Evolutionary conservation across 2,329 filamentous ascomycete genomes (phyloP).

Genomic region (Fonsecaea nubica): DNA sequence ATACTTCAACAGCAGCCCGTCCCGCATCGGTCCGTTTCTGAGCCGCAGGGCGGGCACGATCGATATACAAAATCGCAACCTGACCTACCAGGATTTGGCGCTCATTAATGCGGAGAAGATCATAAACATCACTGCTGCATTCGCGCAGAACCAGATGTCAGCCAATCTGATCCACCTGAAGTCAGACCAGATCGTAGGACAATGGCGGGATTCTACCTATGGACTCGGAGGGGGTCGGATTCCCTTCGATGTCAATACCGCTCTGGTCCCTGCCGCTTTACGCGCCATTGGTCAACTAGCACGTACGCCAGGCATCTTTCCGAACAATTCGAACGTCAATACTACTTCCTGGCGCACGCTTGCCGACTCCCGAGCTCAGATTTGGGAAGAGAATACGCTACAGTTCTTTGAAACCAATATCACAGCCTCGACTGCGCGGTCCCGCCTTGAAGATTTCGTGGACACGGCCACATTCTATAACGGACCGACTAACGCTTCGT

Average conservation of each 20-base stretch:
- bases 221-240: conserved; percentile 68
- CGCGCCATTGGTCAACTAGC: conserved; percentile 63
- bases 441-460: conserved; percentile 59
- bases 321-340: conserved; percentile 46
- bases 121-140: conserved; percentile 62
- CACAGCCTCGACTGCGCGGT: conserved; percentile 52
- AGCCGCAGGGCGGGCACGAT: conserved; percentile 56
- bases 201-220: conserved; percentile 68
- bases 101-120: conserved; percentile 64
- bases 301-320: conserved; percentile 56
- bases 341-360: conserved; percentile 35
- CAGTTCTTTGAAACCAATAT: conserved; percentile 62
- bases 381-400: conserved; percentile 69
- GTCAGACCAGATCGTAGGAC: conserved; percentile 60
- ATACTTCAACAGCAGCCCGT: conserved; percentile 61
- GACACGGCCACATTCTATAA: conserved; percentile 50
- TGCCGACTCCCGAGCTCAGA: conserved; percentile 60
- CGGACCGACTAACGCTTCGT: conserved; percentile 53
- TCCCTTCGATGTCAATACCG: conserved; percentile 71
- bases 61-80: conserved; percentile 57
- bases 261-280: conserved; percentile 66
- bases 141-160: conserved; percentile 58
- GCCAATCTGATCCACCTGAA: conserved; percentile 66
- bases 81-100: conserved; percentile 62
- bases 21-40: conserved; percentile 47